Conservation (phyloP, 495 filamentous ascomycete species). For the Penicillium arizonense region DNA sequence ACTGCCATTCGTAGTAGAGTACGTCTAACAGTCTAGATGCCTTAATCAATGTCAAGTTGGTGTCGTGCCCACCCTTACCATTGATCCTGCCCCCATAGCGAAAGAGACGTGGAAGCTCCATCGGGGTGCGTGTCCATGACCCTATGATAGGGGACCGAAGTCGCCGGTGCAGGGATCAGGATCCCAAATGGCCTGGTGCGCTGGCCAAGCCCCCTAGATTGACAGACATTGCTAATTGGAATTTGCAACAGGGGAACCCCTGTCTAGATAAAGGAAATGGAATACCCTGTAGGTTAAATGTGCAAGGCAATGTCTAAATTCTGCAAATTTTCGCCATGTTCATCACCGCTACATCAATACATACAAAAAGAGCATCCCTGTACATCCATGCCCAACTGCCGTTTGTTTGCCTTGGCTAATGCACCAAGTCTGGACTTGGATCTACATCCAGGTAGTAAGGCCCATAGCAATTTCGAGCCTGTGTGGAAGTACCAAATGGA, state of each 20-base stretch:
- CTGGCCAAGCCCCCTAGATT: too few species aligned
- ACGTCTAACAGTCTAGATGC: background rate
- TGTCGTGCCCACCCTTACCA: background rate
- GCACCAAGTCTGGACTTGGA: constrained; percentile 21
- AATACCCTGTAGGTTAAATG: too few species aligned
- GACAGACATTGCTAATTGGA: background rate
- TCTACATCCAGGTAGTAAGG: constrained; percentile 30
- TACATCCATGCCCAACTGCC: too few species aligned
- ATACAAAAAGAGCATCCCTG: too few species aligned
- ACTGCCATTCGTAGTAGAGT: background rate
- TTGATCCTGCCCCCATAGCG: constrained; percentile 3
- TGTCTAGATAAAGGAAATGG: background rate
- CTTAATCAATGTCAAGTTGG: background rate
- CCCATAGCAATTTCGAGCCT: constrained; percentile 5
- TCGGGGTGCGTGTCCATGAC: background rate
- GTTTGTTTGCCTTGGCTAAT: background rate
- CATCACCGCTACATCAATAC: too few species aligned
- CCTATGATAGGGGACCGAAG: background rate
- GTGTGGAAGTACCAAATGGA: background rate
- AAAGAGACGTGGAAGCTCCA: background rate
- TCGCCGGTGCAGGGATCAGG: background rate
- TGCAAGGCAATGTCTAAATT: too few species aligned
- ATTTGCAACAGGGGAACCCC: background rate
- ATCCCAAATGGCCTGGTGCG: background rate
- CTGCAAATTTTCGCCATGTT: too few species aligned